These are phyloP conservation scores for Tuber borchii DNA, from an alignment of 495 filamentous ascomycete genomes.

Conservation along the genomic window DNA sequence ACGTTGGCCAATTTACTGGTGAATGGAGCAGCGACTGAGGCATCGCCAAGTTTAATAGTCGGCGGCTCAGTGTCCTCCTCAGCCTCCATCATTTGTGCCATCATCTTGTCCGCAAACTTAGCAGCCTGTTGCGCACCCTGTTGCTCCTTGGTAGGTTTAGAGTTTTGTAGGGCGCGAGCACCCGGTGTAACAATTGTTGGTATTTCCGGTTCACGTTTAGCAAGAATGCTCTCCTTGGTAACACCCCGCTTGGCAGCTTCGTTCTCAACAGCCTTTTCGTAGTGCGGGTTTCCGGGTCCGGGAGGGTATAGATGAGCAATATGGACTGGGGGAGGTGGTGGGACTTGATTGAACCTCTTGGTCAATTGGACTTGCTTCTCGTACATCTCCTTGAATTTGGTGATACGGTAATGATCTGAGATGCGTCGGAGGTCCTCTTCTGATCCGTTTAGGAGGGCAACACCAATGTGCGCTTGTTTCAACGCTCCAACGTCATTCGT, in stretches of 20 bases:
- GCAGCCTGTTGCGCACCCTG: slow-evolving; percentile 63
- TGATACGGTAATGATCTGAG: slow-evolving; percentile 82
- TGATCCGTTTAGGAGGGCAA: slow-evolving; percentile 92
- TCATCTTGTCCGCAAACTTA: slow-evolving; percentile 79
- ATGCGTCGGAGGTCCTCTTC: slow-evolving; percentile 85
- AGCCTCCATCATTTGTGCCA: slow-evolving; percentile 78
- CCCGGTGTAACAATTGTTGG: slow-evolving; percentile 62
- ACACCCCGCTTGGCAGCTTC: slow-evolving; percentile 68
- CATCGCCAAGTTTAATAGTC: slow-evolving; percentile 94
- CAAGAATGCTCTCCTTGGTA: slow-evolving; percentile 45
- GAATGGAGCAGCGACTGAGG: slow-evolving; percentile 93
- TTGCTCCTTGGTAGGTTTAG: slow-evolving; percentile 51
- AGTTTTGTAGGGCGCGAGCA: slow-evolving; percentile 61
- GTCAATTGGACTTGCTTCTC: slow-evolving; percentile 90
- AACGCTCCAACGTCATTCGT: slow-evolving; percentile 97
- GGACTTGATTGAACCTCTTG: slow-evolving; percentile 83
- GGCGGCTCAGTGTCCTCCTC: slow-evolving; percentile 89
- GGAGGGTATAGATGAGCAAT: slow-evolving; percentile 95
- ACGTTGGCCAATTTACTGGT: slow-evolving; percentile 97
- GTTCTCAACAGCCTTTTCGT: slow-evolving; percentile 80
- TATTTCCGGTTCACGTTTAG: slow-evolving; percentile 46
- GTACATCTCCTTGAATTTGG: slow-evolving; percentile 97
- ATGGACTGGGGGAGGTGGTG: slow-evolving; percentile 77
- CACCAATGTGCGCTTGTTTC: slow-evolving; percentile 96
- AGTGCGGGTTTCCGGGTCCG: slow-evolving; percentile 88